These are phyloP conservation scores for Scenedesmus sp. DNA, from an alignment of 163 green algal genomes.

Conservation along the genomic window DNA sequence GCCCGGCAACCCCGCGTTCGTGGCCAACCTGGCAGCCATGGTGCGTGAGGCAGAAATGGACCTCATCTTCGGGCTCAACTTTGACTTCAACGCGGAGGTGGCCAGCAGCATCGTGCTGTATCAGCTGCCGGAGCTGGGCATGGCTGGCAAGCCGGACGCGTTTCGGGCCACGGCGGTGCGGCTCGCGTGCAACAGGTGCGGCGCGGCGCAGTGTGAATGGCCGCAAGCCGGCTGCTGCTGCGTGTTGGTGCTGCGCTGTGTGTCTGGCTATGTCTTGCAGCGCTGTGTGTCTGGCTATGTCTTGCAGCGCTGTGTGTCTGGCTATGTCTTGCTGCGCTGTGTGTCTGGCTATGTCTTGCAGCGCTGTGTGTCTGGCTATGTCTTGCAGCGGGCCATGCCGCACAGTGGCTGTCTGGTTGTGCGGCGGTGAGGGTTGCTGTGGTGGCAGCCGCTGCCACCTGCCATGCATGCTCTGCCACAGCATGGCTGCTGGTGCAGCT, in stretches of 20 bases:
- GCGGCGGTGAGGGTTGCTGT: too few species aligned
- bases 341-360: background rate
- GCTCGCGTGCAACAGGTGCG: background rate
- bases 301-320: too few species aligned
- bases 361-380: too few species aligned
- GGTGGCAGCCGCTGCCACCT: background rate
- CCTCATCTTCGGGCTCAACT: constrained; percentile 28
- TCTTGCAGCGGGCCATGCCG: too few species aligned
- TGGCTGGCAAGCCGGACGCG: background rate
- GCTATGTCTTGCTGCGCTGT: background rate
- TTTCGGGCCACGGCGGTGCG: background rate
- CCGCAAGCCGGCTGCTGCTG: too few species aligned
- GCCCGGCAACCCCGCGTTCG: constrained; percentile 20
- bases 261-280: background rate
- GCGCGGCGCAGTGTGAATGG: background rate
- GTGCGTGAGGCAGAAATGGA: constrained; percentile 36
- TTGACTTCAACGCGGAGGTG: constrained; percentile 39
- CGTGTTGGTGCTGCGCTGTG: too few species aligned
- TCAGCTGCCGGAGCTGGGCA: background rate
- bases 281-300: too few species aligned
- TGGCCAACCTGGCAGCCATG: background rate
- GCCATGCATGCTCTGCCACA: background rate
- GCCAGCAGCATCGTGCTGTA: background rate
- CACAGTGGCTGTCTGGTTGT: too few species aligned
- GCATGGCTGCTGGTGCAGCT: background rate